Base-by-base conservation (phyloP, 2,329 filamentous ascomycete species). In the Phyllosticta citrichinensis region DNA sequence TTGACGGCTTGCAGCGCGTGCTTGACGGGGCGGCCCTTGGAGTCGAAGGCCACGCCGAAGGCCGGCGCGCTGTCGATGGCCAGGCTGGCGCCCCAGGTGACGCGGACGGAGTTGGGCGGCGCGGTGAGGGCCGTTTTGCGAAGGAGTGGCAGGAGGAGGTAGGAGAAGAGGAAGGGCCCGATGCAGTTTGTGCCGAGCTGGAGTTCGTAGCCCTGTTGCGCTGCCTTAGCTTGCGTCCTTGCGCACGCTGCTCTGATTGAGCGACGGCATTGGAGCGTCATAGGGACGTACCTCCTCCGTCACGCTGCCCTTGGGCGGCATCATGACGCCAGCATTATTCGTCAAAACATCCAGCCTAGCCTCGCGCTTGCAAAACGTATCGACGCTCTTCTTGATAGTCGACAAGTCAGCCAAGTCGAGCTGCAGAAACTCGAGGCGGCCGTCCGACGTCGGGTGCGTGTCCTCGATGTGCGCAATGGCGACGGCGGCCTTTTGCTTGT, bases 381-480 rank as follows among this genome's bases (percentile, higher is more conserved):
- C 65, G 0, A 72, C 77, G 0, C 74, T 69, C 0, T 71, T 58
- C 59, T 73, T 75, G 63, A 79, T 75, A 2, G 69, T 74, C 0
- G 67, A 62, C 11, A 81, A 68, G 64, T 80, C 75, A 57, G 73
- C 68, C 2, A 81, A 73, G 53, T 79, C 75, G 5, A 74, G 63
- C 24, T 67, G 62, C 2, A 73, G 61, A 55, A 67, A 68, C n/a
- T 65, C 56, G 2, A 73, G 61, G 3, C 64, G 25, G 57, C 58
- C 17, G 65, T 64, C 10, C 22, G 71, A 78, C 35, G 66, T 64
- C 0, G 76, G 72, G 25, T 67, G 54, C 1, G 69, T 64, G n/a
- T 61, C 30, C 25, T 76, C 70, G 63, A 83, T 78, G 2, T 70
- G 64, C 4, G 71, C 67, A 54, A 85, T 80, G 50, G 80, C 80